Evolutionary conservation across 148 eudicot species (phyloP).

Genomic region (Fagopyrum tataricum): DNA sequence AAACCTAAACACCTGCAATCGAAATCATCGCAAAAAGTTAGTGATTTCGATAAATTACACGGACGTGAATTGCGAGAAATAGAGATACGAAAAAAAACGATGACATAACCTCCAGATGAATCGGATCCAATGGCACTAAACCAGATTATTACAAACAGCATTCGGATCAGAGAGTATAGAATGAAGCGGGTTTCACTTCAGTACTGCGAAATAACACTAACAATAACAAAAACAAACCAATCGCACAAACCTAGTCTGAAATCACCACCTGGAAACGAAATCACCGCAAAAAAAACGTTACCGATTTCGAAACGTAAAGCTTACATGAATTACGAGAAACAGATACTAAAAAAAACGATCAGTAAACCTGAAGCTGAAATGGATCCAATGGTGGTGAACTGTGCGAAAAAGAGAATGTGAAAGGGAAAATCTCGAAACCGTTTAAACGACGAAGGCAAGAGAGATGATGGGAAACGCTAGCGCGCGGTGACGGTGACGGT

Average conservation of each 20-base stretch:
- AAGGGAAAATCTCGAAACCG: slow-evolving; percentile 10
- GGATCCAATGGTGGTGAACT: too few species aligned
- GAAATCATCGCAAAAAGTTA: neutral
- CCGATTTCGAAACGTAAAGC: too few species aligned
- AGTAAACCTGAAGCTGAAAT: too few species aligned
- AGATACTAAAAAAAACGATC: too few species aligned
- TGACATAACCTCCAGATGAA: neutral
- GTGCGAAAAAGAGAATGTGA: slow-evolving; percentile 12
- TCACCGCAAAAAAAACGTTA: too few species aligned
- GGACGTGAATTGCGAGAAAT: neutral
- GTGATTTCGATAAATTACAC: neutral
- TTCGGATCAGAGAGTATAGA: neutral
- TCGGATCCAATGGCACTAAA: slow-evolving; percentile 9
- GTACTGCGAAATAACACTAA: neutral
- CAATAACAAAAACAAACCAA: neutral
- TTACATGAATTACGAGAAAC: too few species aligned
- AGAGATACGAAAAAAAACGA: neutral
- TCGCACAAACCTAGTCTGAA: too few species aligned
- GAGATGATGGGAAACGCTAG: slow-evolving; percentile 2
- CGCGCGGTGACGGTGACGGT: neutral
- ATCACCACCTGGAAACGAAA: too few species aligned
- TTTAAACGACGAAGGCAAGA: neutral
- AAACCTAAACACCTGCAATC: neutral
- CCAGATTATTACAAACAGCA: neutral
- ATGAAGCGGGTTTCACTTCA: neutral